A percentile compares a stretch with the other conserved stretches of the same genome.
These are phyloP conservation scores for Vanderwaltozyma tropicalis DNA, from an alignment of 805 yeast genomes.

Conservation along the genomic window DNA sequence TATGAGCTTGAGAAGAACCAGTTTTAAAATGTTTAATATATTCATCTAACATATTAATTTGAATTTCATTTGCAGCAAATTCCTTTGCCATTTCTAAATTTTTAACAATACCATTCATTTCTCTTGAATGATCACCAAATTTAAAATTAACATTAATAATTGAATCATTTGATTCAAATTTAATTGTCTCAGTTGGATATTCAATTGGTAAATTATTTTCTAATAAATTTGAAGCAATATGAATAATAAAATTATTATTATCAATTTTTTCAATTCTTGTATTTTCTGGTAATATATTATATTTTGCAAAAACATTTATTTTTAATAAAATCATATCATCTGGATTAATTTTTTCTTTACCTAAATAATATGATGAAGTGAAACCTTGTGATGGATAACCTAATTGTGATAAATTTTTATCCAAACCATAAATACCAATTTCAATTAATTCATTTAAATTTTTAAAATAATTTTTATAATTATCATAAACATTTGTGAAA, in stretches of 20 bases:
- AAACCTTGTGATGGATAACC: conserved; percentile 78
- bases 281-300: conserved; percentile 51
- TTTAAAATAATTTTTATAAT: conserved; percentile 4
- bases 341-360: conserved; percentile 35
- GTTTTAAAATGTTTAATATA: conserved; percentile 65
- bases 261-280: conserved; percentile 56
- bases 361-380: conserved; percentile 61
- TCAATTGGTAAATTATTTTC: conserved; percentile 35
- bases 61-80: conserved; percentile 64
- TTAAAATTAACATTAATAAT: conserved; percentile 39
- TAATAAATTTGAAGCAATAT: conserved; percentile 56
- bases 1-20: conserved; percentile 79
- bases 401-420: conserved; percentile 41
- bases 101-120: conserved; percentile 49
- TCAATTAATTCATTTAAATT: conserved; percentile 32
- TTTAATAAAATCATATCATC: conserved; percentile 59
- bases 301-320: conserved; percentile 23
- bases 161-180: conserved; percentile 23
- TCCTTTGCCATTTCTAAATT: conserved; percentile 47
- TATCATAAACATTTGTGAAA: background rate
- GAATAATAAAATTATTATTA: conserved; percentile 42
- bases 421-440: conserved; percentile 40
- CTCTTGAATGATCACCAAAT: conserved; percentile 70
- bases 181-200: conserved; percentile 40
- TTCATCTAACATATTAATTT: conserved; percentile 50